These are phyloP conservation scores for Rhizopogon roseolus DNA, from an alignment of 768 basidiomycete genomes.

Conservation along the genomic window DNA sequence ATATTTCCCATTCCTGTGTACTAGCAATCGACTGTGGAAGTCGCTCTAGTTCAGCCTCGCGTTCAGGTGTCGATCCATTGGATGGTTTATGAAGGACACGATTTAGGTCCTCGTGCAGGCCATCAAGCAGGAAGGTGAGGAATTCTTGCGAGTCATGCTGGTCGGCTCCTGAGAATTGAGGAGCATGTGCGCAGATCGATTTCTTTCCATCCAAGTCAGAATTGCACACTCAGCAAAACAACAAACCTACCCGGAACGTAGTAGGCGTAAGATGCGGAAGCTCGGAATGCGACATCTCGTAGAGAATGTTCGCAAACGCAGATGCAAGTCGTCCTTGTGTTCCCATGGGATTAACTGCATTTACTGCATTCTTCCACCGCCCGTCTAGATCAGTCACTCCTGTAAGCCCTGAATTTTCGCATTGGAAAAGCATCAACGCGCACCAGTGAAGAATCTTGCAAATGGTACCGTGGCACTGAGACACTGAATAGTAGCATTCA, in stretches of 20 bases:
- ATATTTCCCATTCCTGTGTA: constrained; percentile 89
- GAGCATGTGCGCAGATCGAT: constrained; percentile 52
- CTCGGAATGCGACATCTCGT: constrained; percentile 85
- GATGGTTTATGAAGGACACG: constrained; percentile 70
- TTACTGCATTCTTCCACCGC: constrained; percentile 79
- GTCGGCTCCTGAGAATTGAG: constrained; percentile 78
- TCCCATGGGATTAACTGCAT: constrained; percentile 80
- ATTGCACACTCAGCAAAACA: constrained; percentile 14
- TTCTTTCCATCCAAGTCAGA: constrained; percentile 31
- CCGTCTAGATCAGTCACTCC: constrained; percentile 45
- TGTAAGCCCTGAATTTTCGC: neutral
- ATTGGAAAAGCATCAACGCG: constrained; percentile 14
- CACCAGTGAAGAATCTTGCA: constrained; percentile 87
- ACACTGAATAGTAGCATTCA: constrained; percentile 98
- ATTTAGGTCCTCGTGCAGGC: constrained; percentile 86
- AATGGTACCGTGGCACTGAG: constrained; percentile 93
- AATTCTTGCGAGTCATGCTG: constrained; percentile 99
- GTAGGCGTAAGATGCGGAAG: constrained; percentile 78
- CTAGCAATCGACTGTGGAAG: constrained; percentile 85
- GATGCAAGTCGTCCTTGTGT: constrained; percentile 79
- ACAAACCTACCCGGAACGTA: constrained; percentile 69
- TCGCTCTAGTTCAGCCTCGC: constrained; percentile 85
- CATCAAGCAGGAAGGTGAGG: constrained; percentile 88
- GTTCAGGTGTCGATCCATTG: constrained; percentile 62
- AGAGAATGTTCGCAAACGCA: constrained; percentile 79